A percentile compares a stretch with the other conserved stretches of the same genome.
phyloP scores from a whole-genome alignment of 2,329 filamentous ascomycete genomes.

The Trichoderma breve region DNA sequence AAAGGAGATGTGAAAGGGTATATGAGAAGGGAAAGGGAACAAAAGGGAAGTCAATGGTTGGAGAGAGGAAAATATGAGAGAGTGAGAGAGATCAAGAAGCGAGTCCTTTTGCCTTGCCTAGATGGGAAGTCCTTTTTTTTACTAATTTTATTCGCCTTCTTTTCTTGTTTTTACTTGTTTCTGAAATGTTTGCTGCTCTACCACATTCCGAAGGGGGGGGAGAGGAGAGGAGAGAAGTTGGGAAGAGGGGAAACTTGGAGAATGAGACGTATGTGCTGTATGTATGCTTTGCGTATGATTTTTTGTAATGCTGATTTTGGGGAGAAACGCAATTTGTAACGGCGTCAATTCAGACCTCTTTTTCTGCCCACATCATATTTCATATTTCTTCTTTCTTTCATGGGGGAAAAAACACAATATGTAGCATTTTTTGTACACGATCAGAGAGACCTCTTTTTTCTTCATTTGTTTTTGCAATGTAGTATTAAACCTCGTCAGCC shows the following conservation, averaged over 20 bases:
- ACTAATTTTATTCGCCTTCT: slow-evolving; percentile 8
- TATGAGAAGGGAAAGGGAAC: background rate
- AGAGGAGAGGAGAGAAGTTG: background rate
- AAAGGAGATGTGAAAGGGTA: background rate
- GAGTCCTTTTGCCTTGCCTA: slow-evolving; percentile 8
- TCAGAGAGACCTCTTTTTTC: background rate
- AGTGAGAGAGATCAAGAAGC: slow-evolving; percentile 1
- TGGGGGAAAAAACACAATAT: background rate
- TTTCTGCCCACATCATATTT: background rate
- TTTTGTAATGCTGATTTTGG: slow-evolving; percentile 19
- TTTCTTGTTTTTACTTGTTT: background rate
- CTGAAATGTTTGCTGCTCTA: background rate
- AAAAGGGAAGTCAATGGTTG: background rate
- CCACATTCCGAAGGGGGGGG: background rate
- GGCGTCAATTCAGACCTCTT: slow-evolving; percentile 5
- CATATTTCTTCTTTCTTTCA: background rate
- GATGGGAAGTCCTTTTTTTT: slow-evolving; percentile 1
- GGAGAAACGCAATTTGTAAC: background rate
- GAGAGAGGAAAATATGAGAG: background rate
- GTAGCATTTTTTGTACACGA: background rate
- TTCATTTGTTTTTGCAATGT: background rate
- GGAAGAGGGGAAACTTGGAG: background rate
- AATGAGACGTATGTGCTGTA: slow-evolving; percentile 1
- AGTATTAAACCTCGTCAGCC: slow-evolving; percentile 5
- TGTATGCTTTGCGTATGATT: slow-evolving; percentile 15